Base-by-base conservation (phyloP, 371 early-diverging fungal genomes). In the Thermomucor indicae-seudaticae region DNA sequence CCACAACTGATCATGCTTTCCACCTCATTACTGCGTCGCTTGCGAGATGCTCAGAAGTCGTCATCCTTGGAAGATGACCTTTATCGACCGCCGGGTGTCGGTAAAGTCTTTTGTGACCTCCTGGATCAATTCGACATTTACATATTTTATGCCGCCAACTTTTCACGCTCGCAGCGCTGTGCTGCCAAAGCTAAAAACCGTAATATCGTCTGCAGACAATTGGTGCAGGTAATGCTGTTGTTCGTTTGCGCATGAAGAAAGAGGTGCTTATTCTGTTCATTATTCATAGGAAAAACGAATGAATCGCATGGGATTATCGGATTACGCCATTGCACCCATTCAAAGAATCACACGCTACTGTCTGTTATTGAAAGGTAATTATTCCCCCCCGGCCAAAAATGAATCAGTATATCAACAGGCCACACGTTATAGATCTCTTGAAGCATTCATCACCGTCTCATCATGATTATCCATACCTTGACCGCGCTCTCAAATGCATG, bases 281-380 rank as follows among this genome's bases (percentile, higher is more conserved):
- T 57, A 39, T 41, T 11, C n/a, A 49, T 60, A 65, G 17, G 66
- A 65, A 51, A 72, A 67, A 37, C 58, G 63, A 39, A 58, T 60
- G 46, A 67, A 66, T 32, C 53, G 60, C 24, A 63, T 79, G 56
- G 44, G 60, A 5, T 46, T 75, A 7, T 30, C 66, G 12, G 79
- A 75, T 56, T 79, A 79, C 42, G 60, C 73, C 67, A 79, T 79
- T 54, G 64, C 74, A 39, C 79, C 79, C 30, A 75, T 79, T 28
- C 79, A 79, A 54, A 60, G 79, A 30, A 63, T 79, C 43, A 69
- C 76, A 19, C 62, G 79, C 10, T 78, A 78, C 51, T 67, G 67
- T 37, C 47, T 78, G 16, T 56, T 78, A 31, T 34, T 78, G 20
- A 65, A 66, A 72, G 78, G 78, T 77, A 58, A 44, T 27, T 8